These are phyloP conservation scores for Ceratocystis albifundus DNA, from an alignment of 2,329 filamentous ascomycete species.

Conservation along the genomic window DNA sequence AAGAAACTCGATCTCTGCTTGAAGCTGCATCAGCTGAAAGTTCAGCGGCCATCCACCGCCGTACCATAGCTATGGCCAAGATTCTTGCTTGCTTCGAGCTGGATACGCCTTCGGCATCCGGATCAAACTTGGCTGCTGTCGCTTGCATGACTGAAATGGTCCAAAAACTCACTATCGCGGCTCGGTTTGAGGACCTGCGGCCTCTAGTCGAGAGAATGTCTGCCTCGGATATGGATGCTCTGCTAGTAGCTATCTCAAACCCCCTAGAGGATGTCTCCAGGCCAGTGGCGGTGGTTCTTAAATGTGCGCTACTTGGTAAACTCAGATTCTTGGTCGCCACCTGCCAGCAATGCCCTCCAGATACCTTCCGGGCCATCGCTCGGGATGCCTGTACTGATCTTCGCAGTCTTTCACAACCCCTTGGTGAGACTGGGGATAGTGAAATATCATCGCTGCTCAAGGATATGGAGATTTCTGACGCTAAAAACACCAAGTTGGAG, in stretches of 20 bases:
- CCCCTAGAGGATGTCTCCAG: conserved; percentile 31
- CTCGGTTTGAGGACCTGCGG: conserved; percentile 22
- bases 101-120: not conserved
- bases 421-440: conserved; percentile 22
- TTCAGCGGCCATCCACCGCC: conserved; percentile 32
- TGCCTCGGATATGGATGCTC: conserved; percentile 12
- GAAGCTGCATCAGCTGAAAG: conserved; percentile 28
- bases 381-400: conserved; percentile 25
- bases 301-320: conserved; percentile 11
- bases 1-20: conserved; percentile 29
- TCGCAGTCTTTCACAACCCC: conserved; percentile 15
- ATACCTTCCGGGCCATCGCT: conserved; percentile 32
- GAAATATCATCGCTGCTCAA: conserved; percentile 16
- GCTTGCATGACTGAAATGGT: conserved; percentile 20
- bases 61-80: conserved; percentile 33
- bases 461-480: conserved; percentile 14
- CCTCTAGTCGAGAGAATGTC: conserved; percentile 19
- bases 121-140: conserved; percentile 11
- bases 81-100: conserved; percentile 33
- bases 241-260: conserved; percentile 30
- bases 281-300: conserved; percentile 25
- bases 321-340: conserved; percentile 35
- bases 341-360: conserved; percentile 33
- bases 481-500: conserved; percentile 20
- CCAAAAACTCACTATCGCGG: conserved; percentile 18